phyloP scores from a whole-genome alignment of 306 rosid species.

The Vicia faba region DNA sequence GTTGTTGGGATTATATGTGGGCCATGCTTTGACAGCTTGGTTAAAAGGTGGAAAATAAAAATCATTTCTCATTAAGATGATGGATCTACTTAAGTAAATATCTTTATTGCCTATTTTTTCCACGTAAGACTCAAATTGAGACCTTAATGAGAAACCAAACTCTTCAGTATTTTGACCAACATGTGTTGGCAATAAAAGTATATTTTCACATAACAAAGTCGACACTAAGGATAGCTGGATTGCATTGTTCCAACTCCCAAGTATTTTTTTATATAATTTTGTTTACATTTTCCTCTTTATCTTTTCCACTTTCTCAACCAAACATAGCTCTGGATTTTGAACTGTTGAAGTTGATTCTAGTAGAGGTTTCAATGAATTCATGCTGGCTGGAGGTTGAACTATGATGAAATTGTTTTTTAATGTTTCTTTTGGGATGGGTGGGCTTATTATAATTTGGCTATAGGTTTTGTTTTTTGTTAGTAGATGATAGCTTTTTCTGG shows the following conservation, averaged over 20 bases:
- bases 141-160: not conserved
- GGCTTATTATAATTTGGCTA: too few relatives aligned
- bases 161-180: not conserved
- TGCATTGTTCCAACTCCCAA: not conserved
- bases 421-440: too few relatives aligned
- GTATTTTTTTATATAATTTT: not conserved
- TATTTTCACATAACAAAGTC: conserved; percentile 1
- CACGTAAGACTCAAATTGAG: not conserved
- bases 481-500: too few relatives aligned
- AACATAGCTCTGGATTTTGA: not conserved
- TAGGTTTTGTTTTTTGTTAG: too few relatives aligned
- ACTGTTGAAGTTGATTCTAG: conserved; percentile 12
- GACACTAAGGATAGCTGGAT: conserved; percentile 14
- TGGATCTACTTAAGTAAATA: conserved; percentile 6
- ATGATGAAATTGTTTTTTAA: too few relatives aligned
- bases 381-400: too few relatives aligned
- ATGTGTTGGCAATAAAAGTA: not conserved
- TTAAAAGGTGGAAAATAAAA: conserved; percentile 1
- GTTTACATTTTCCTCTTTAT: not conserved
- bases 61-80: not conserved
- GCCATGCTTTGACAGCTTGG: conserved; percentile 16
- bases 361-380: not conserved
- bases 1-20: conserved; percentile 25
- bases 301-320: conserved; percentile 1
- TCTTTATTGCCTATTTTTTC: not conserved